phyloP scores from a whole-genome alignment of 108 stramenopile species.

The Poteriospumella lacustris region DNA sequence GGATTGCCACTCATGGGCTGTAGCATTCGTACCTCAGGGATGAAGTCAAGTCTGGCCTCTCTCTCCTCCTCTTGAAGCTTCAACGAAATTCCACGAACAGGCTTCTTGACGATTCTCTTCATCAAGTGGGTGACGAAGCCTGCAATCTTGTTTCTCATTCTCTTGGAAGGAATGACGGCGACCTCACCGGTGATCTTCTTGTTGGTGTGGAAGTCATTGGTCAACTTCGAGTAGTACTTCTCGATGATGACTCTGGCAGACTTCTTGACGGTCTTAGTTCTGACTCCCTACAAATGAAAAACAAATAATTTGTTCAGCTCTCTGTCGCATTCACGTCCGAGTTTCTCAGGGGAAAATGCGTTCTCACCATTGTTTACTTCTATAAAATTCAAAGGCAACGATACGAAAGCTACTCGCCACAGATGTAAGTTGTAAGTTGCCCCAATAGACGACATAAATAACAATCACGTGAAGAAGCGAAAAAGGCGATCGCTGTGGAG shows the following conservation, averaged over 20 bases:
- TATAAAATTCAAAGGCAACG: no score
- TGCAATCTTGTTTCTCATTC: conserved; percentile 32
- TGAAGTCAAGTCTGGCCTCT: conserved; percentile 98
- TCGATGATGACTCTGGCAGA: conserved; percentile 98
- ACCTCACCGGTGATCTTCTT: conserved; percentile 90
- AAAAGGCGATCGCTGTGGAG: no score
- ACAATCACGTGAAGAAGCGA: no score
- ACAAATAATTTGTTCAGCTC: no score
- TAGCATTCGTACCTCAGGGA: conserved; percentile 79
- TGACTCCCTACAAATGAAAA: conserved; percentile 90
- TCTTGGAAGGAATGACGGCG: conserved; percentile 28
- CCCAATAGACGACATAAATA: no score
- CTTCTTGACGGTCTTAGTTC: conserved; percentile 99
- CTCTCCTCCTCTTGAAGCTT: conserved; percentile 99
- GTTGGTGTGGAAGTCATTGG: conserved; percentile 99
- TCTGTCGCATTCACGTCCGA: no score
- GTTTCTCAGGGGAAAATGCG: no score
- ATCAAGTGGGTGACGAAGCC: conserved; percentile 80
- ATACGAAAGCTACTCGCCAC: no score
- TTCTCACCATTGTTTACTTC: no score
- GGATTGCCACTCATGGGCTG: no score
- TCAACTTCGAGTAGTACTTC: conserved; percentile 98
- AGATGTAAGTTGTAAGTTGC: no score
- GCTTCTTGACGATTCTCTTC: conserved; percentile 98
- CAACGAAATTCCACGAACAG: conserved; percentile 95